Evolutionary conservation across 192 early-diverging fungal genomes (phyloP).

Genomic region (Coemansia biformis): DNA sequence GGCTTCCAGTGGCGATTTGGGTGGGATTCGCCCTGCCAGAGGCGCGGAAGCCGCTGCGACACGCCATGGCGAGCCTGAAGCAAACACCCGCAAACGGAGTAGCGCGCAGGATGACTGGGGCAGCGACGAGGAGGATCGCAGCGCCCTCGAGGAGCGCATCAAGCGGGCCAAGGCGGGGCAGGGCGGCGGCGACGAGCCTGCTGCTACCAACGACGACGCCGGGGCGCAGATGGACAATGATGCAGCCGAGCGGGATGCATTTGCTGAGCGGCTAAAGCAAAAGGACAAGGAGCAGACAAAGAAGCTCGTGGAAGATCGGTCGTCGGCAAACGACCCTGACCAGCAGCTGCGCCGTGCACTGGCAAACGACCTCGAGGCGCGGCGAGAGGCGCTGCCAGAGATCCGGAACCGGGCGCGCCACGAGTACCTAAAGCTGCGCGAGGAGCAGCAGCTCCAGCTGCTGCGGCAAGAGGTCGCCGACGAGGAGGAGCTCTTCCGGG

Average conservation of each 20-base stretch:
- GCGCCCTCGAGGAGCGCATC: constrained; percentile 47
- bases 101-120: constrained; percentile 45
- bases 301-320: constrained; percentile 48
- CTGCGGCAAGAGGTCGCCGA: constrained; percentile 75
- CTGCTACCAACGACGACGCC: constrained; percentile 26
- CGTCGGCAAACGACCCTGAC: constrained; percentile 54
- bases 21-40: too few species aligned
- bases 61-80: too few species aligned
- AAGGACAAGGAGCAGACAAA: constrained; percentile 76
- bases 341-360: constrained; percentile 63
- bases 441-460: constrained; percentile 72
- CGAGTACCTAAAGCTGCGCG: constrained; percentile 84
- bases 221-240: constrained; percentile 56
- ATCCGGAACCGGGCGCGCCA: constrained; percentile 86
- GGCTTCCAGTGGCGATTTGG: background rate
- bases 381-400: constrained; percentile 62
- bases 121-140: constrained; percentile 60
- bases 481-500: constrained; percentile 77
- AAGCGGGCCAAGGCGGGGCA: constrained; percentile 53
- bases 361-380: constrained; percentile 73
- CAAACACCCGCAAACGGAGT: constrained; percentile 25
- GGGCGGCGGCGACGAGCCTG: constrained; percentile 23
- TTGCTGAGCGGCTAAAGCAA: constrained; percentile 72
- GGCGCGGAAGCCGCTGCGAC: too few species aligned
- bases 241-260: constrained; percentile 84